Base-by-base conservation (phyloP, 371 early-diverging fungal species). In the Capillidium rhysosporum region DNA sequence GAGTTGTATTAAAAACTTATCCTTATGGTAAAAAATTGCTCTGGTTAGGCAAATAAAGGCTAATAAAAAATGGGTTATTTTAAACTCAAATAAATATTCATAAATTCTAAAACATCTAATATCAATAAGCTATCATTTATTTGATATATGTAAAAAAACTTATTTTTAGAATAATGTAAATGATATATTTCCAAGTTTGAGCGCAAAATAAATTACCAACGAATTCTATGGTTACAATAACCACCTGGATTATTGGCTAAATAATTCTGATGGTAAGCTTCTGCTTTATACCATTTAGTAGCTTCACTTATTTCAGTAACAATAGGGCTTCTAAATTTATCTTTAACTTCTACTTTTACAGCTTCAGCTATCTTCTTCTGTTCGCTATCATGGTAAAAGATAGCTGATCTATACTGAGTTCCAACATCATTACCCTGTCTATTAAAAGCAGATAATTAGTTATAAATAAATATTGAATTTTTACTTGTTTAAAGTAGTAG, bases 221-320 rank as follows among this genome's bases (percentile, higher is more conserved):
- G 9, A 18, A 53, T 16, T 24, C 44, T 14, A 25, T 53, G 54
- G 30, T 53, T 45, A 44, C 54, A 53, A 25, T 59, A 59, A 14
- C 59, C 59, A 40, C 21, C 21, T 28, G 60, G 60, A 59, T 56
- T 58, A 20, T 54, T 59, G 9, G 3, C n/a, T 45, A 93, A 63
- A 52, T 93, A 92, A 56, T 70, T 63, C 64, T 86, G 87, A 59
- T 94, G 97, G 63, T 90, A 89, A 0, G 69, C 77, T 63, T 96
- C 95, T 16, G 89, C 97, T 52, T 80, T 74, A 59, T 72, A 90
- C 65, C 85, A 94, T n/a, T 58, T 63, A 9, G 64, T 66, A 0
- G 83, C 79, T 0, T 80, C 76, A 18, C 71, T 73, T 52, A 89
- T 81, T 55, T 84, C 68, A 0, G 90, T 89, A 1, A 76, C 80